Percentiles rank a stretch among this genome's conserved stretches.
Conservation (phyloP, 2,329 filamentous ascomycete species). For the Epichloe sylvatica region DNA sequence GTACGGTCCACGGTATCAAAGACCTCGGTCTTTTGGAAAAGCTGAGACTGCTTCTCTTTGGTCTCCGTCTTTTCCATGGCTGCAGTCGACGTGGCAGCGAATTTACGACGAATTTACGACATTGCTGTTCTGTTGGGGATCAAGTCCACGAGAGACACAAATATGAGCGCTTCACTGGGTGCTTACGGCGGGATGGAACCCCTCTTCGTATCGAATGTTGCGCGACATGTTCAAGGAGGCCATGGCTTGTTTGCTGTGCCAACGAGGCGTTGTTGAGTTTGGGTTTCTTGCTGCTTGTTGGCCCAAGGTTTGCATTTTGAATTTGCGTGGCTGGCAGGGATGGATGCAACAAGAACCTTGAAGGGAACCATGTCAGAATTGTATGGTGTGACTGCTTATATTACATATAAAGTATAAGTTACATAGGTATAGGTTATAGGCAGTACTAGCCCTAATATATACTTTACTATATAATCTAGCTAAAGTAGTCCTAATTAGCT, state of each 20-base stretch:
- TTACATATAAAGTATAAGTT: no score
- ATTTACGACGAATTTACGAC: neutral
- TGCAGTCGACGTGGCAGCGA: neutral
- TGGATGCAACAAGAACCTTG: no score
- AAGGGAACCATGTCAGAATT: no score
- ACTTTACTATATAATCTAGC: no score
- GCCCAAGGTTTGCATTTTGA: neutral
- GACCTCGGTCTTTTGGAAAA: neutral
- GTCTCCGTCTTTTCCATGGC: slow-evolving; percentile 1
- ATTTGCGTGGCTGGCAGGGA: neutral
- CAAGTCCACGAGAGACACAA: neutral
- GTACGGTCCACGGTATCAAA: neutral
- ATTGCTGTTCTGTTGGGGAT: neutral
- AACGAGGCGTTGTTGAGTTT: no score
- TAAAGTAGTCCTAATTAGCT: no score
- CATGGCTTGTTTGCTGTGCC: neutral
- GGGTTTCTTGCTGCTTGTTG: neutral
- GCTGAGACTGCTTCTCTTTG: neutral
- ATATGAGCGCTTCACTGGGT: no score
- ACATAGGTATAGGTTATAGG: no score
- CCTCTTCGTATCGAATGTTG: neutral
- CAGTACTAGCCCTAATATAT: no score
- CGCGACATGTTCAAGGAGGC: neutral
- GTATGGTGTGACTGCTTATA: no score
- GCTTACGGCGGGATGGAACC: neutral